Conservation (phyloP, 2,329 filamentous ascomycete species). For the Rhinocladiella mackenziei region DNA sequence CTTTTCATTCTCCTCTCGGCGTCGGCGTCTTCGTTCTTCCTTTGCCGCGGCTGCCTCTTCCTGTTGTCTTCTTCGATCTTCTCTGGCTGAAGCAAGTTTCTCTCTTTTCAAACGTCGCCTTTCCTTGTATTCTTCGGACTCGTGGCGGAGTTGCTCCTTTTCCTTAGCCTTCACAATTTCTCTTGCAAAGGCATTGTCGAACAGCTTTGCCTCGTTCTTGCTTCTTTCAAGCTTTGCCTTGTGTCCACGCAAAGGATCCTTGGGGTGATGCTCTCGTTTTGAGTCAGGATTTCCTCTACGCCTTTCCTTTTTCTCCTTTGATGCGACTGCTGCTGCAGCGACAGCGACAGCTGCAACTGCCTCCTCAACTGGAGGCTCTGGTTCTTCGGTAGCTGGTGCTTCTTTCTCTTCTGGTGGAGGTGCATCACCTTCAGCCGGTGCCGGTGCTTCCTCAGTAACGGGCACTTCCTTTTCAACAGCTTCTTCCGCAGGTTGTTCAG, state of each 20-base stretch:
- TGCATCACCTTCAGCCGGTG: conserved; percentile 19
- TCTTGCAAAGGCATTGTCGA: conserved; percentile 32
- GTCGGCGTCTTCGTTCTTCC: conserved; percentile 8
- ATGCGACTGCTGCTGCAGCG: conserved; percentile 9
- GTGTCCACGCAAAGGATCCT: conserved; percentile 25
- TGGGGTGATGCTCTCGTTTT: conserved; percentile 8
- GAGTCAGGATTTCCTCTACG: conserved; percentile 21
- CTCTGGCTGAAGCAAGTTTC: conserved; percentile 11
- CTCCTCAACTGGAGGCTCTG: conserved; percentile 12
- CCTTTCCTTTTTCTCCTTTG: conserved; percentile 16
- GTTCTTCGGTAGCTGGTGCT: conserved; percentile 18
- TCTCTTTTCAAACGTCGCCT: conserved; percentile 19
- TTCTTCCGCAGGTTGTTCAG: conserved; percentile 18
- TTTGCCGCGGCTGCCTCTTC: conserved; percentile 4
- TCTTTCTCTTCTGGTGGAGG: conserved; percentile 21
- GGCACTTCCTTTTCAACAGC: conserved; percentile 19
- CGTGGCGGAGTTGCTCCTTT: conserved; percentile 26
- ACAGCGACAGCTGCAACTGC: conserved; percentile 6
- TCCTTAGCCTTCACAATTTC: conserved; percentile 33
- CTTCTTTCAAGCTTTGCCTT: conserved; percentile 33
- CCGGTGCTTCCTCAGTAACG: conserved; percentile 10
- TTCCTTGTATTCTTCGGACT: conserved; percentile 25
- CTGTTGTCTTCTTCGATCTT: conserved; percentile 2
- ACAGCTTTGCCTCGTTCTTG: conserved; percentile 33
- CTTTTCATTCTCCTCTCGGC: conserved; percentile 8